phyloP scores from a whole-genome alignment of 768 basidiomycete genomes.

The Hygrocybe punicea region DNA sequence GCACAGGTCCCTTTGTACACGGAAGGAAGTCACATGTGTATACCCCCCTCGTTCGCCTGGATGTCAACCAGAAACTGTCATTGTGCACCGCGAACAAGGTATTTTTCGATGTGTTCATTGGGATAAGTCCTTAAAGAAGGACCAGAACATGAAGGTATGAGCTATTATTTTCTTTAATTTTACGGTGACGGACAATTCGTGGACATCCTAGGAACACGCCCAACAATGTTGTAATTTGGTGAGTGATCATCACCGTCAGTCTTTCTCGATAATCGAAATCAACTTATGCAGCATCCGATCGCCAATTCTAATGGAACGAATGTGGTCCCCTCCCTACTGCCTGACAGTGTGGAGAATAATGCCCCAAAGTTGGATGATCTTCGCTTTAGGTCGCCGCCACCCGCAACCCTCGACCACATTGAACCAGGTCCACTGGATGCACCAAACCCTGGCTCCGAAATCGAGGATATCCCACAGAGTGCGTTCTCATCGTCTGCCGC shows the following conservation, averaged over 20 bases:
- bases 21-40: background rate
- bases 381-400: too few species aligned
- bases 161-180: too few species aligned
- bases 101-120: background rate
- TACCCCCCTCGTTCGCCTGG: background rate
- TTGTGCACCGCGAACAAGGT: background rate
- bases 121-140: background rate
- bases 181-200: background rate
- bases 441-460: background rate
- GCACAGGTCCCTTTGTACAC: background rate
- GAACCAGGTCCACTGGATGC: background rate
- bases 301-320: too few species aligned
- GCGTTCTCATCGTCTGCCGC: background rate
- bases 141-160: constrained; percentile 6
- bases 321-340: too few species aligned
- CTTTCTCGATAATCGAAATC: too few species aligned
- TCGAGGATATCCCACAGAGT: background rate
- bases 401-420: too few species aligned
- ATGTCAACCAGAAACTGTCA: background rate
- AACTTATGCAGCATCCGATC: too few species aligned
- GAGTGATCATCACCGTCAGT: too few species aligned
- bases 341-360: background rate
- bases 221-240: background rate
- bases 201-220: background rate
- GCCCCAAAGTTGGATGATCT: too few species aligned